phyloP scores from a whole-genome alignment of 1,139 yeast genomes.

The Groenewaldozyma sp. region DNA sequence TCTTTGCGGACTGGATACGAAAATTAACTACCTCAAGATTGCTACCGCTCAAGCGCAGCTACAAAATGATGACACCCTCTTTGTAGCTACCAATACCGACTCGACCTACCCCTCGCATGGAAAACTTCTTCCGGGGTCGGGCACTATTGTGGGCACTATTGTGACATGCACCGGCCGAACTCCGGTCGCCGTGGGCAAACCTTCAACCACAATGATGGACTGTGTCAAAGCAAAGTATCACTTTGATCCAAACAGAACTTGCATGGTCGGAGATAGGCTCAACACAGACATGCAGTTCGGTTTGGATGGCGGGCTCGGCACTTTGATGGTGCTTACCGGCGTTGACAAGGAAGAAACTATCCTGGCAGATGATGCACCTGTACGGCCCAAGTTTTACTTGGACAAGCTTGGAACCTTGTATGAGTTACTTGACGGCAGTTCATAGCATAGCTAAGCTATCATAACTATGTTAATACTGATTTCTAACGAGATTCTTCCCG shows the following conservation, averaged over 20 bases:
- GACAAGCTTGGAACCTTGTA: slow-evolving; percentile 67
- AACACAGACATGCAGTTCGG: slow-evolving; percentile 96
- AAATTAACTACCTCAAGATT: slow-evolving; percentile 69
- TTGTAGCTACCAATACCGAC: slow-evolving; percentile 92
- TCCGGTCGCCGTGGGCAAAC: slow-evolving; percentile 85
- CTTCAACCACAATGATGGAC: slow-evolving; percentile 83
- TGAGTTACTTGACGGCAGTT: too few species aligned
- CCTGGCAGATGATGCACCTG: slow-evolving; percentile 32
- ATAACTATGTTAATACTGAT: neutral
- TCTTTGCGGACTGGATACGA: slow-evolving; percentile 74
- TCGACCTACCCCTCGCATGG: slow-evolving; percentile 91
- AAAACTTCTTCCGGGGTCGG: slow-evolving; percentile 84
- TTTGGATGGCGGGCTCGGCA: slow-evolving; percentile 69
- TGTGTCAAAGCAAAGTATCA: slow-evolving; percentile 66
- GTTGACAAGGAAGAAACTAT: slow-evolving; percentile 68
- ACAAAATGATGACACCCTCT: slow-evolving; percentile 55
- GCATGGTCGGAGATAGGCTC: slow-evolving; percentile 93
- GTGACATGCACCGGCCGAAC: slow-evolving; percentile 66
- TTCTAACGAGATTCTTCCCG: too few species aligned
- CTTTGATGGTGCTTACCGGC: slow-evolving; percentile 83
- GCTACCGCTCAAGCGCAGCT: slow-evolving; percentile 78
- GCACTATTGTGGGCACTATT: slow-evolving; percentile 78
- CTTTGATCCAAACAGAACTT: slow-evolving; percentile 52
- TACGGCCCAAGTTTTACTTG: slow-evolving; percentile 62
- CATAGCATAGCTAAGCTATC: too few species aligned